These are phyloP conservation scores for Moringa oleifera DNA, from an alignment of 345 rosid genomes.

Conservation along the genomic window DNA sequence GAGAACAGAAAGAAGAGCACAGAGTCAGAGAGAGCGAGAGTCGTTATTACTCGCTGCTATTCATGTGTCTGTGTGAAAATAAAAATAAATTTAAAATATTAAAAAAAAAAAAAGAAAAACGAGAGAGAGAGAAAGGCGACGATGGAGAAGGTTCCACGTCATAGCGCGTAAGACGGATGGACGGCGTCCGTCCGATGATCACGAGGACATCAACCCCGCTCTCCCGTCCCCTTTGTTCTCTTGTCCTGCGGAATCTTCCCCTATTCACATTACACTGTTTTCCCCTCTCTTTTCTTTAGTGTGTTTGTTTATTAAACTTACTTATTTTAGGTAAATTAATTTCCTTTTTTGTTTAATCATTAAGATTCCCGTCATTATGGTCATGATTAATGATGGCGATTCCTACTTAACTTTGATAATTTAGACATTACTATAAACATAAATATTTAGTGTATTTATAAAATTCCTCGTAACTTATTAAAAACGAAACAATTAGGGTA, in stretches of 20 bases:
- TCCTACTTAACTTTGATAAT: no score
- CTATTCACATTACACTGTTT: slow-evolving; percentile 28
- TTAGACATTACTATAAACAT: no score
- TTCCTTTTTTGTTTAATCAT: slow-evolving; percentile 18
- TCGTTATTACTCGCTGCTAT: slow-evolving; percentile 15
- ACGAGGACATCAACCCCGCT: slow-evolving; percentile 4
- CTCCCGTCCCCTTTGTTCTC: slow-evolving; percentile 20
- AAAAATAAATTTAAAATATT: slow-evolving; percentile 2
- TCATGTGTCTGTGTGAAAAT: background rate
- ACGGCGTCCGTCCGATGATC: slow-evolving; percentile 12
- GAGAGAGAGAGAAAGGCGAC: slow-evolving; percentile 7
- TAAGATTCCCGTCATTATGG: no score
- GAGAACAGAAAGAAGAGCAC: slow-evolving; percentile 13
- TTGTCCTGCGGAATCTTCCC: slow-evolving; percentile 30
- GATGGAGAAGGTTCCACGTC: slow-evolving; percentile 19
- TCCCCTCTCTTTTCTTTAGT: slow-evolving; percentile 14
- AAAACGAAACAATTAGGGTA: no score
- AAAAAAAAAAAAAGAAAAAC: slow-evolving; percentile 9
- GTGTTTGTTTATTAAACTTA: background rate
- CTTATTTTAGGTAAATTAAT: background rate
- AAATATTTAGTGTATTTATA: no score
- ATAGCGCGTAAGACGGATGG: background rate
- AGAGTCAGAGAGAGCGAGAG: slow-evolving; percentile 10
- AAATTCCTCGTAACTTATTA: no score
- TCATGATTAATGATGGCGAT: no score